Evolutionary conservation across 495 filamentous ascomycete genomes (phyloP).

Genomic region (Trichocladium uniseriatum): DNA sequence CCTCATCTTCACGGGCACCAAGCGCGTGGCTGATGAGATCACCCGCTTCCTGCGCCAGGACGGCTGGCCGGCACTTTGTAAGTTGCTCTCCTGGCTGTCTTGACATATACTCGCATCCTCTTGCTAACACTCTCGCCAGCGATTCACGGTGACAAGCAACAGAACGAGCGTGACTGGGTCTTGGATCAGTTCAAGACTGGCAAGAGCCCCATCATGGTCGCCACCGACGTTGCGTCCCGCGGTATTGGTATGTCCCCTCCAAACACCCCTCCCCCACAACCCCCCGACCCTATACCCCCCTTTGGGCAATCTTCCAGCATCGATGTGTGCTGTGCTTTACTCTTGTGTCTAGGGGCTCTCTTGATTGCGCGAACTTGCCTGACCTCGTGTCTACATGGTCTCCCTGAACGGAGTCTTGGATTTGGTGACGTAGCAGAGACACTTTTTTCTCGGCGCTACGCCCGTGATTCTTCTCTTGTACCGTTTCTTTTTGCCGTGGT

Average conservation of each 20-base stretch:
- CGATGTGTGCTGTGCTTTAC: slow-evolving; percentile 75
- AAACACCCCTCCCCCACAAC: slow-evolving; percentile 21
- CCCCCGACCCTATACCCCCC: slow-evolving; percentile 30
- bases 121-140: slow-evolving; percentile 51
- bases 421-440: slow-evolving; percentile 60
- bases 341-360: slow-evolving; percentile 73
- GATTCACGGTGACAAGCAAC: slow-evolving; percentile 98
- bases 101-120: not conserved
- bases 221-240: slow-evolving; percentile 96
- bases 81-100: slow-evolving; percentile 27
- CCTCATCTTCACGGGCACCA: slow-evolving; percentile 94
- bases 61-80: slow-evolving; percentile 96
- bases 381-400: slow-evolving; percentile 74
- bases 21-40: slow-evolving; percentile 96
- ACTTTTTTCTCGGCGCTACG: slow-evolving; percentile 49
- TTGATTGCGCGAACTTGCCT: slow-evolving; percentile 75
- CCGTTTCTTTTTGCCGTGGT: slow-evolving; percentile 42
- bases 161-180: slow-evolving; percentile 99
- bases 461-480: slow-evolving; percentile 68
- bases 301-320: slow-evolving; percentile 55
- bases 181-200: slow-evolving; percentile 99
- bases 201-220: slow-evolving; percentile 91
- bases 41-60: slow-evolving; percentile 98
- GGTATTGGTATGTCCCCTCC: slow-evolving; percentile 89
- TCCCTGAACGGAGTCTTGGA: slow-evolving; percentile 73